These are phyloP conservation scores for Tarenaya hassleriana DNA, from an alignment of 345 rosid genomes.

Conservation along the genomic window DNA sequence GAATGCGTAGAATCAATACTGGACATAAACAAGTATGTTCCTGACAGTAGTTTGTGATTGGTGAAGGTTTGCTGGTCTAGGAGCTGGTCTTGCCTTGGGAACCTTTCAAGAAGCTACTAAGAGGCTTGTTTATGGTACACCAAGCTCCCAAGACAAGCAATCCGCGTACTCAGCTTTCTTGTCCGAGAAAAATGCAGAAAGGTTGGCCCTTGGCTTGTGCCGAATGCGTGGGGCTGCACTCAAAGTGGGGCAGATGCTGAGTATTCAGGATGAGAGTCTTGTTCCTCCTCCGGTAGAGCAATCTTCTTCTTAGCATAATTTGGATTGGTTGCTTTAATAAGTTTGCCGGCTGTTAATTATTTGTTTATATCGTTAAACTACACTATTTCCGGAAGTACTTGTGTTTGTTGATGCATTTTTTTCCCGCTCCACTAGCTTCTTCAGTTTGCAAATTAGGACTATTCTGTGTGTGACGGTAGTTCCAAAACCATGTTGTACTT, in stretches of 20 bases:
- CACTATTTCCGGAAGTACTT: no score
- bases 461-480: neutral
- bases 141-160: constrained; percentile 43
- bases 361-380: neutral
- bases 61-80: constrained; percentile 94
- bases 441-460: neutral
- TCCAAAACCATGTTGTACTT: neutral
- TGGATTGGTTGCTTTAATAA: neutral
- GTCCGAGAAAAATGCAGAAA: constrained; percentile 86
- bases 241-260: constrained; percentile 92
- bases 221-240: constrained; percentile 99
- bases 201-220: constrained; percentile 83
- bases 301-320: neutral
- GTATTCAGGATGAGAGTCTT: constrained; percentile 94
- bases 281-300: constrained; percentile 89
- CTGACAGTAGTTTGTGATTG: constrained; percentile 21
- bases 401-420: neutral
- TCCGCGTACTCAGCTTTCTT: constrained; percentile 66
- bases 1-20: neutral
- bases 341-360: neutral
- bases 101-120: constrained; percentile 79
- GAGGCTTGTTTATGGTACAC: constrained; percentile 72
- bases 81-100: constrained; percentile 99
- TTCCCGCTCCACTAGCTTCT: neutral
- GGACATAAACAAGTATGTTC: constrained; percentile 1